A percentile compares a stretch with the other conserved stretches of the same genome.
Evolutionary conservation across 352 stramenopile species (phyloP).

Genomic region (Discostella stelligera): DNA sequence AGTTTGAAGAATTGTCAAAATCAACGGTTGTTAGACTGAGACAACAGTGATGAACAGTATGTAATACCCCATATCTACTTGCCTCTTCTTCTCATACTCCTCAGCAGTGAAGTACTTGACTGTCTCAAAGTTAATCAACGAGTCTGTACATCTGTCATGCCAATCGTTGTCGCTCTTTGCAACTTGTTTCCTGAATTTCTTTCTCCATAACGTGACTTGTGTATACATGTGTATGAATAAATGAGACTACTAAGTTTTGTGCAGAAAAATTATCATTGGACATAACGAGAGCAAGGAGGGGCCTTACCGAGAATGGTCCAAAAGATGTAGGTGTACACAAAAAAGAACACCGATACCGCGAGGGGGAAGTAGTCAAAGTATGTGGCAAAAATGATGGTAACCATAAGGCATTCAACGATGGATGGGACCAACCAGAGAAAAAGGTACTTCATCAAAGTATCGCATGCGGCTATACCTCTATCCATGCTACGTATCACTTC

Average conservation of each 20-base stretch:
- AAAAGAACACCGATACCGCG: conserved; percentile 91
- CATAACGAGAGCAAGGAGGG: no score
- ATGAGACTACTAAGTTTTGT: no score
- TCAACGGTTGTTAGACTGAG: not conserved
- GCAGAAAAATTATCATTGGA: no score
- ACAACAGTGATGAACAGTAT: not conserved
- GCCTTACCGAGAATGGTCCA: conserved; percentile 96
- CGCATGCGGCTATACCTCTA: conserved; percentile 75
- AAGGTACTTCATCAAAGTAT: conserved; percentile 94
- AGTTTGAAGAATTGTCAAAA: not conserved
- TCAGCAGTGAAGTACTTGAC: conserved; percentile 98
- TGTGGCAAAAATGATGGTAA: conserved; percentile 90
- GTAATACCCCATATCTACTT: conserved; percentile 8
- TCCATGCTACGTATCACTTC: conserved; percentile 90
- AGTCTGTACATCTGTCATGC: conserved; percentile 96
- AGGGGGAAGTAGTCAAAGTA: conserved; percentile 90
- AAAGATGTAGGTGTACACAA: conserved; percentile 93
- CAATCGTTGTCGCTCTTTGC: conserved; percentile 92
- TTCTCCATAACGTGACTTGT: conserved; percentile 96
- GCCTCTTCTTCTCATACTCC: conserved; percentile 89
- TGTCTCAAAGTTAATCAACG: conserved; percentile 96
- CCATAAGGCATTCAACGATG: conserved; percentile 88
- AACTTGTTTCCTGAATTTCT: conserved; percentile 93
- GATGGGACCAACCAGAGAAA: conserved; percentile 96
- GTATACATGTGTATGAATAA: no score